Evolutionary conservation across 23 red algal genomes (phyloP).

Genomic region (Pyropia haitanensis): DNA sequence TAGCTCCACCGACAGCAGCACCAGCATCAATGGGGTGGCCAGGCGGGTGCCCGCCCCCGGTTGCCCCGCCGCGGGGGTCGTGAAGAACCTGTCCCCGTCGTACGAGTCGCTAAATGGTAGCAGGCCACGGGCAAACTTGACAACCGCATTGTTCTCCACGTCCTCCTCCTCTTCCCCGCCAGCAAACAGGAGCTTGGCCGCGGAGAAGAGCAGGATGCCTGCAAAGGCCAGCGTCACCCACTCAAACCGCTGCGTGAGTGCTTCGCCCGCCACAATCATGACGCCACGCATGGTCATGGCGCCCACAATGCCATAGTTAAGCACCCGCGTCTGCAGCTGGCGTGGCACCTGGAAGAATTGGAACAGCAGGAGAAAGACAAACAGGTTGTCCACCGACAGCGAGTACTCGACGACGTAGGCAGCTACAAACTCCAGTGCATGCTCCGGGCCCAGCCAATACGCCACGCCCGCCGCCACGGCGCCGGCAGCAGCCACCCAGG

Average conservation of each 20-base stretch:
- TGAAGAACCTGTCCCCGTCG: constrained; percentile 54
- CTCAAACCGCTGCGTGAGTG: constrained; percentile 60
- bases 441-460: constrained; percentile 6
- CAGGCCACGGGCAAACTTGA: constrained; percentile 22
- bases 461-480: constrained; percentile 17
- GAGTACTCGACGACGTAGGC: constrained; percentile 89
- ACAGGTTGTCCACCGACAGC: constrained; percentile 91
- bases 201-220: constrained; percentile 57
- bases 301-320: constrained; percentile 86
- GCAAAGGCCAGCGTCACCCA: constrained; percentile 69
- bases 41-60: constrained; percentile 4
- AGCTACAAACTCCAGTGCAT: constrained; percentile 70
- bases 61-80: constrained; percentile 1
- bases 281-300: constrained; percentile 56
- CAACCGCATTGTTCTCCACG: constrained; percentile 43
- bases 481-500: constrained; percentile 21
- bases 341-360: constrained; percentile 82
- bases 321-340: constrained; percentile 53
- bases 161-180: constrained; percentile 53
- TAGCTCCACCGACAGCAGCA: constrained; percentile 77
- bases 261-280: constrained; percentile 77
- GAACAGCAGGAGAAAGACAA: constrained; percentile 95
- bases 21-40: constrained; percentile 78
- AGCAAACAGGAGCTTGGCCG: constrained; percentile 48
- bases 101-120: constrained; percentile 56